A percentile compares a stretch with the other conserved stretches of the same genome.
Evolutionary conservation across 148 eudicot species (phyloP).

Genomic region (Rheum nobile): DNA sequence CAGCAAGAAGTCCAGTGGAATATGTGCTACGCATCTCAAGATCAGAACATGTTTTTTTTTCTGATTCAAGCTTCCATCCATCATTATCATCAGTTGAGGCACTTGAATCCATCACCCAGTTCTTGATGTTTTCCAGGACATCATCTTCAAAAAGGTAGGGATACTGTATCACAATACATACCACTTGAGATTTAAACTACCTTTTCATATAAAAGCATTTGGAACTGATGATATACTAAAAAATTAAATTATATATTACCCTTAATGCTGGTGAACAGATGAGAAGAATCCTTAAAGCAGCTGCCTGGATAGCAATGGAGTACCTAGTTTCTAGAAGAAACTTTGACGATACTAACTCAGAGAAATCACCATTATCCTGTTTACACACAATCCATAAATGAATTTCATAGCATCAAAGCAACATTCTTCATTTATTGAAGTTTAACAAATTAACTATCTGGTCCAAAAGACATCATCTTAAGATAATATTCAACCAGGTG

Average conservation of each 20-base stretch:
- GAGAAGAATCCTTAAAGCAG: conserved; percentile 70
- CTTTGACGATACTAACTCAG: conserved; percentile 76
- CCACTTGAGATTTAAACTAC: background rate
- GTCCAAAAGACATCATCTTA: background rate
- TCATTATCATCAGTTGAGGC: conserved; percentile 25
- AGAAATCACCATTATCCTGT: conserved; percentile 96
- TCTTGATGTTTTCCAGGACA: conserved; percentile 60
- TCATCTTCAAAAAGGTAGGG: conserved; percentile 91
- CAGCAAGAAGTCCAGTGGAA: conserved; percentile 82
- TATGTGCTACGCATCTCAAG: conserved; percentile 85
- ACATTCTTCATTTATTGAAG: background rate
- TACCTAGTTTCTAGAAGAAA: conserved; percentile 68
- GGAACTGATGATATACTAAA: background rate
- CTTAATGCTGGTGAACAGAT: conserved; percentile 82
- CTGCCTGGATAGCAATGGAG: conserved; percentile 69
- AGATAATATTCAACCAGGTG: background rate
- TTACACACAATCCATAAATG: background rate
- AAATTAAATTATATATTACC: conserved; percentile 28
- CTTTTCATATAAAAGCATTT: background rate
- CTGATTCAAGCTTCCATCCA: conserved; percentile 48
- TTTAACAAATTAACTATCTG: background rate
- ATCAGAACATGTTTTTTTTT: conserved; percentile 40
- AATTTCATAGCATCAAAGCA: background rate
- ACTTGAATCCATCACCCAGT: conserved; percentile 76
- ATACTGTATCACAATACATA: conserved; percentile 34